Base-by-base conservation (phyloP, 305 asterid genomes). In the Fraxinus platypoda region DNA sequence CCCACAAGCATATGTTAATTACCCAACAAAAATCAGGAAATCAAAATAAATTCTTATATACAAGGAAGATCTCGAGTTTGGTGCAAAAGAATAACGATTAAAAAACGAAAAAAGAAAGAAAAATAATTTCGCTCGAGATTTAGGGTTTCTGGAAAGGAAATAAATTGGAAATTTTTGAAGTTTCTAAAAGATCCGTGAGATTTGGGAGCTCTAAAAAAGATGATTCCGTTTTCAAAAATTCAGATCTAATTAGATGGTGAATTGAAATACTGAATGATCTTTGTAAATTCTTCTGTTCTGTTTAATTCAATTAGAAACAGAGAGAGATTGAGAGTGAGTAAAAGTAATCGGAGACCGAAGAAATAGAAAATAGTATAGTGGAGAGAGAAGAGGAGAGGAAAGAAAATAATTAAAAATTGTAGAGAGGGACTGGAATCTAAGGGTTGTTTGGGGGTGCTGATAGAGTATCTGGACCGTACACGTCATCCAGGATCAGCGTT, bases 1-100 rank as follows among this genome's bases (percentile, higher is more conserved):
- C 88, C 88, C 81, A 83, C 80, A 82, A 83, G 64, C 82, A 83
- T 85, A 81, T 34, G 83, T 81, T 12, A 80, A 80, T 37, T 79
- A 49, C 4, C 38, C 71, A 77, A 46, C 41, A 70, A 71, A 81
- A 41, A 83, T 81, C 85, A 71, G 52, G 76, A 73, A 83, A 26
- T 64, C 57, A 82, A 80, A 83, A 52, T 52, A 74, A 77, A 81
- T 81, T 35, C 77, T 34, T 34, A 64, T 33, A 41, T 28, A 26
- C 43, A 31, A 1, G 12, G 43, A 66, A 71, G 75, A 31, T 71
- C 26, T 31, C 9, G 26, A 71, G 41, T 31, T 71, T 71, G 43
- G 5, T 17, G 75, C 43, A 71, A 71, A 71, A 30, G 75, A 71
- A 46, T 26, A 30, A 54, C 3, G 3, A 46, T 25, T n/a, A 43